Evolutionary conservation across 2,329 filamentous ascomycete genomes (phyloP), one percentile per base, ranked within the genome.

Genomic region (Fusarium redolens): DNA sequence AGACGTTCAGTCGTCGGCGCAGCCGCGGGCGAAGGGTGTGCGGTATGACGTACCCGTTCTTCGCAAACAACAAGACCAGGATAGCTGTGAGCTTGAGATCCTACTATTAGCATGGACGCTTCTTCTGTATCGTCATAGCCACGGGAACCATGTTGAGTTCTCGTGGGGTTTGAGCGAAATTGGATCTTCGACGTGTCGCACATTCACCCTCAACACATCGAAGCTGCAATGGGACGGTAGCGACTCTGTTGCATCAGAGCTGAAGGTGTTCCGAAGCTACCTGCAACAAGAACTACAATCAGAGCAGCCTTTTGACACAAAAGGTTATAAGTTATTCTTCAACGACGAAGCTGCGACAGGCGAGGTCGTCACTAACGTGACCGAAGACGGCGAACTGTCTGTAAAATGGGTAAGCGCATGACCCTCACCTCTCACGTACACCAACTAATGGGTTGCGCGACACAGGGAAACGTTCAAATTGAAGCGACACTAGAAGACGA

Each of bases 401-500:
- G 67, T 73, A 37, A 65, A 55, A 38, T 77, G 75, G 75, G 75
- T 77, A 68, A 68, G 71, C 40, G n/a, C 47, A 43, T 52, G 13
- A 9, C 30, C 10, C 12, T 40, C 18, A 10, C 15, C 18, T 8
- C 35, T 33, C 4, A 18, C 22, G 0, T 20, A 5, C 35, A 17
- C 13, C 18, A 22, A 40, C 61, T 77, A 66, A 76, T 17, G 9
- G 4, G 28, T 2, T 17, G 17, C 14, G 55, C 43, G 22, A 52
- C 22, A 55, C 28, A 77, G 75, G 75, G 75, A 63, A 77, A 77
- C 28, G 65, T 77, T 4, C 75, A 77, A 22, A 66, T 77, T 17
- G 71, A 77, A 54, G 71, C 73, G 25, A 65, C 54, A n/a, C 10
- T 75, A 45, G 57, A 65, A 63, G 55, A 74, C 0, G 71, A 70